Evolutionary conservation across 2,329 filamentous ascomycete species (phyloP).

Genomic region (Neurospora sp.): DNA sequence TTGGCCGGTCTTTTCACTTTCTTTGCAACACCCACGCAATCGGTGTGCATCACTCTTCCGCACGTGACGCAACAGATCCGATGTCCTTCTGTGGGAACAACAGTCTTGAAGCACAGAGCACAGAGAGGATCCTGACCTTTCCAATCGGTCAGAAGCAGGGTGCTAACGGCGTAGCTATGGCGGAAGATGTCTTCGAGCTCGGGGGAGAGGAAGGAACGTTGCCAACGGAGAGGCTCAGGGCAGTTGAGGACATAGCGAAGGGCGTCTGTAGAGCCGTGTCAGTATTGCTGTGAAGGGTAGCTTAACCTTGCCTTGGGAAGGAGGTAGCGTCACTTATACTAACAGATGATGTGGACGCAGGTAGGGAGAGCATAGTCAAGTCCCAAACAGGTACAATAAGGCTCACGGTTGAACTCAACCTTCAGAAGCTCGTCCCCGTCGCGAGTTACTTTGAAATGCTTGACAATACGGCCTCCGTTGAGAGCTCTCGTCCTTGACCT

Average conservation of each 20-base stretch:
- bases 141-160: not conserved
- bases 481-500: not conserved
- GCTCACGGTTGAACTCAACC: not conserved
- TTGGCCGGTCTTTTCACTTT: not conserved
- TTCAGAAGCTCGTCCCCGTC: accelerated
- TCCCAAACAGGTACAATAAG: not conserved
- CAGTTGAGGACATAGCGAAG: not conserved
- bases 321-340: not conserved
- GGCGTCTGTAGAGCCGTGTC: not conserved
- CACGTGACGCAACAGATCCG: not conserved
- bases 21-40: not conserved
- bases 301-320: accelerated
- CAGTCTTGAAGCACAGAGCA: not conserved
- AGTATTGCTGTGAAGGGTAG: not conserved
- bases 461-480: not conserved
- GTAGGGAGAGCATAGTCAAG: not conserved
- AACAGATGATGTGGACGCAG: not conserved
- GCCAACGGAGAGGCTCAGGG: not conserved
- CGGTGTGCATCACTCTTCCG: not conserved
- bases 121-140: not conserved
- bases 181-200: not conserved
- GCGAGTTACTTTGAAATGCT: not conserved
- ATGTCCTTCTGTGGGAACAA: not conserved
- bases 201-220: not conserved
- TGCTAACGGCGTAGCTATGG: not conserved